These are phyloP conservation scores for Tulasnella sp. DNA, from an alignment of 768 basidiomycete genomes.

Conservation along the genomic window DNA sequence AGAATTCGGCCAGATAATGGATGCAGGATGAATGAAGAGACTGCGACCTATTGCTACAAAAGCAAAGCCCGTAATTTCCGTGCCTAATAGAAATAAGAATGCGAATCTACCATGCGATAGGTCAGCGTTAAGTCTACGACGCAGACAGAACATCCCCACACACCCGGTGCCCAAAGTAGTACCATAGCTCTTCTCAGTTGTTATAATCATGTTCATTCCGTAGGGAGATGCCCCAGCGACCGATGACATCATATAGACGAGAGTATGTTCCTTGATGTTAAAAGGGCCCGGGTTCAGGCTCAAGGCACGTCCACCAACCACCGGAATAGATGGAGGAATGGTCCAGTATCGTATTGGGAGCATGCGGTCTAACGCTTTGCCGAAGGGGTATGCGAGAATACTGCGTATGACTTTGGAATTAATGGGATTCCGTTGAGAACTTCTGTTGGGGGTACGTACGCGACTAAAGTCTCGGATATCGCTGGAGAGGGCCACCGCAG, in stretches of 20 bases:
- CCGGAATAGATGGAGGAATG: slow-evolving; percentile 47
- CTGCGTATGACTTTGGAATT: slow-evolving; percentile 30
- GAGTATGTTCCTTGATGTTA: slow-evolving; percentile 94
- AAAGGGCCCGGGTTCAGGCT: slow-evolving; percentile 91
- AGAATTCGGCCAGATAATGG: slow-evolving; percentile 98
- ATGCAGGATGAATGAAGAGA: slow-evolving; percentile 93
- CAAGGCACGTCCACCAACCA: slow-evolving; percentile 55
- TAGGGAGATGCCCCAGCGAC: slow-evolving; percentile 44
- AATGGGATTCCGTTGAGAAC: background rate
- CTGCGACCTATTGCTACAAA: slow-evolving; percentile 84
- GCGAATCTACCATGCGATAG: slow-evolving; percentile 49
- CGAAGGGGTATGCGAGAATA: slow-evolving; percentile 82
- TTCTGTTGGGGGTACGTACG: background rate
- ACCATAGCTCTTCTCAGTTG: slow-evolving; percentile 71
- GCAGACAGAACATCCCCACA: background rate
- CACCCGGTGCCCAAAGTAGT: slow-evolving; percentile 62
- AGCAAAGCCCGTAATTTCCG: slow-evolving; percentile 90
- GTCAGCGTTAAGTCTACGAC: background rate
- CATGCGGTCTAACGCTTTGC: slow-evolving; percentile 77
- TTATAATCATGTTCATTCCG: slow-evolving; percentile 83
- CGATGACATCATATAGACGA: slow-evolving; percentile 91
- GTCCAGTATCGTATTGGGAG: slow-evolving; percentile 66
- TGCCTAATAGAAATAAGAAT: slow-evolving; percentile 75
- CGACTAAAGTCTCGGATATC: slow-evolving; percentile 47
- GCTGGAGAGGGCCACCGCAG: slow-evolving; percentile 85